Percentiles rank a stretch among this genome's conserved stretches.
Evolutionary conservation across 176 grass and related monocot species (phyloP).

Genomic region (Rhynchospora breviuscula): DNA sequence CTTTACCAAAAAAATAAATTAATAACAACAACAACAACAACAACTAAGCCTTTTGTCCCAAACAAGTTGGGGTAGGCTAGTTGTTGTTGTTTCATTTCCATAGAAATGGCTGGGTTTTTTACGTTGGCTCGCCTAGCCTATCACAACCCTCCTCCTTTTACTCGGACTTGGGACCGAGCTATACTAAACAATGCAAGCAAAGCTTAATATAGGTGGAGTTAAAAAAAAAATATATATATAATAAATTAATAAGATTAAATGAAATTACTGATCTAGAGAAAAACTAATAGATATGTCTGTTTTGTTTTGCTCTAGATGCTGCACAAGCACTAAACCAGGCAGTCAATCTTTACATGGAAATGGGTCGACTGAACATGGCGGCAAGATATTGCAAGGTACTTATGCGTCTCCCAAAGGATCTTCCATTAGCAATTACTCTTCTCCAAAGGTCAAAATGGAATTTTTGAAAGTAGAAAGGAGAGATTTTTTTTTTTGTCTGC

Average conservation of each 20-base stretch:
- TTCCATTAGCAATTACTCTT: conserved; percentile 5
- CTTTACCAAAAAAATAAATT: neutral
- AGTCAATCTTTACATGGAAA: conserved; percentile 91
- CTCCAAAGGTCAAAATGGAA: neutral
- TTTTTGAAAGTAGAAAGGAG: neutral
- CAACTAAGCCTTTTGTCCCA: too few species aligned
- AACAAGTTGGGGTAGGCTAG: too few species aligned
- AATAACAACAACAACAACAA: too few species aligned
- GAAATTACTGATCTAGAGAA: neutral
- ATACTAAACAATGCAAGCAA: too few species aligned
- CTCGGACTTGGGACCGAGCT: too few species aligned
- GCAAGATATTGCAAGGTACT: conserved; percentile 98
- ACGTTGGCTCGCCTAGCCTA: too few species aligned
- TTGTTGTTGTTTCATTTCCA: too few species aligned
- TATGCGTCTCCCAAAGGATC: neutral
- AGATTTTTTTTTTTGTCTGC: neutral
- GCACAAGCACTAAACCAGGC: conserved; percentile 71
- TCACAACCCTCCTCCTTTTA: too few species aligned
- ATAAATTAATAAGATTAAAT: neutral
- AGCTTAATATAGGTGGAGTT: too few species aligned
- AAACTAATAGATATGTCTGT: neutral
- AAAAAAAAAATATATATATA: too few species aligned
- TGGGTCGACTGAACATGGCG: conserved; percentile 96
- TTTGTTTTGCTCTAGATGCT: conserved; percentile 57
- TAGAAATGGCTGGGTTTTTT: too few species aligned